Conservation (phyloP, 2,329 filamentous ascomycete species). For the Alternaria tenuissima region DNA sequence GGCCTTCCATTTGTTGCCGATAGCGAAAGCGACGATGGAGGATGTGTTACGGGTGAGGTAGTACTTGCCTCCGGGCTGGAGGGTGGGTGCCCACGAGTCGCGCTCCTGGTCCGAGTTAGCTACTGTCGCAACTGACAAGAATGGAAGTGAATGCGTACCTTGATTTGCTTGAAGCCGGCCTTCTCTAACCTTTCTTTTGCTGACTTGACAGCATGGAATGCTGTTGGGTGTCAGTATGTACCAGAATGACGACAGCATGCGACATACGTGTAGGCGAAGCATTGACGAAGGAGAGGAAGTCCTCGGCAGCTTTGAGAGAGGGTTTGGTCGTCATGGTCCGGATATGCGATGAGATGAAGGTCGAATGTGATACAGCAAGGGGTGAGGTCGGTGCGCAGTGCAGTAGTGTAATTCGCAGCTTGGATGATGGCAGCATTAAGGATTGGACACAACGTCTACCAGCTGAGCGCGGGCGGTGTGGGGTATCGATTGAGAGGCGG, state of each 20-base stretch:
- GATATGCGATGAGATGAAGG: slow-evolving; percentile 25
- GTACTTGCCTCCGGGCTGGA: slow-evolving; percentile 91
- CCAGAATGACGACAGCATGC: not conserved
- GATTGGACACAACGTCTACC: slow-evolving; percentile 29
- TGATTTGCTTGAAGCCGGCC: slow-evolving; percentile 87
- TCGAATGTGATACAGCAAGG: slow-evolving; percentile 17
- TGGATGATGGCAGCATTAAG: slow-evolving; percentile 24
- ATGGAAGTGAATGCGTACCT: slow-evolving; percentile 35
- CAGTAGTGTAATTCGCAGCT: slow-evolving; percentile 20
- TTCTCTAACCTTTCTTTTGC: slow-evolving; percentile 78
- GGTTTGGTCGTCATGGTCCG: slow-evolving; percentile 50
- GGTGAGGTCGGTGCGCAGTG: slow-evolving; percentile 20
- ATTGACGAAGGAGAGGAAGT: slow-evolving; percentile 94
- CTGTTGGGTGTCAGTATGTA: slow-evolving; percentile 56
- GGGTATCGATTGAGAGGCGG: slow-evolving; percentile 19
- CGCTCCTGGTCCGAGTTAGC: slow-evolving; percentile 67
- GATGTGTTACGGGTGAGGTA: slow-evolving; percentile 94
- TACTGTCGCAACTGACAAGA: too few species aligned
- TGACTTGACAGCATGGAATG: slow-evolving; percentile 90
- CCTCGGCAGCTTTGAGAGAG: slow-evolving; percentile 66
- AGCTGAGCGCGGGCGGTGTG: slow-evolving; percentile 16
- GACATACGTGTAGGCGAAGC: slow-evolving; percentile 87
- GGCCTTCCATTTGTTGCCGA: slow-evolving; percentile 88
- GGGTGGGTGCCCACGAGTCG: slow-evolving; percentile 82
- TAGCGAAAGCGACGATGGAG: slow-evolving; percentile 90